Conservation (phyloP, 129 eudicot genomes). For the Flaveria trinervia region DNA sequence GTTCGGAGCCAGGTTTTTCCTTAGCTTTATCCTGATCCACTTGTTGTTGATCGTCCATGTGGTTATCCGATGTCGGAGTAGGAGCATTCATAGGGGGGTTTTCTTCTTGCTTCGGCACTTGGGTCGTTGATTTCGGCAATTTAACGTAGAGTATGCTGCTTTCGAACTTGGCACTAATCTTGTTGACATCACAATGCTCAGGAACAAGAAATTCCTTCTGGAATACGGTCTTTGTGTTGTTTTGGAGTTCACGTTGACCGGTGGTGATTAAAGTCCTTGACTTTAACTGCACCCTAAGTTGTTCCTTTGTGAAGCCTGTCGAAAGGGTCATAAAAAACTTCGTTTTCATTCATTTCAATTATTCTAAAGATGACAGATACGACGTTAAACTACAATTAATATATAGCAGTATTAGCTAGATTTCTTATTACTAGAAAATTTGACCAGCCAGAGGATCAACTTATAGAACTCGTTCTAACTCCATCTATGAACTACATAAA, state of each 20-base stretch:
- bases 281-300: constrained; percentile 50
- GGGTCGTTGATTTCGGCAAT: constrained; percentile 46
- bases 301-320: constrained; percentile 57
- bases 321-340: background rate
- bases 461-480: background rate
- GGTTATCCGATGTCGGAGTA: constrained; percentile 24
- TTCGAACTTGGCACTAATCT: constrained; percentile 58
- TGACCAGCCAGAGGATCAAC: background rate
- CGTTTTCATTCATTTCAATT: no score
- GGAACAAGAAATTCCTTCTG: constrained; percentile 53
- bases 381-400: no score
- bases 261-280: constrained; percentile 43
- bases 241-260: constrained; percentile 40
- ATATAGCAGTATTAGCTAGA: no score
- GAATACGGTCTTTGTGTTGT: constrained; percentile 43
- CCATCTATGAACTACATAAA: background rate
- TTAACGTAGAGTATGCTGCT: constrained; percentile 44
- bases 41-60: constrained; percentile 26
- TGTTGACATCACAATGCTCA: constrained; percentile 36
- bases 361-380: no score
- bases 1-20: constrained; percentile 16
- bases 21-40: background rate
- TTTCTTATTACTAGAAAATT: no score
- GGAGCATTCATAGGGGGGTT: constrained; percentile 18
- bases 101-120: constrained; percentile 11